Evolutionary conservation across 106 monocot species (phyloP).

Genomic region (Allium fistulosum): DNA sequence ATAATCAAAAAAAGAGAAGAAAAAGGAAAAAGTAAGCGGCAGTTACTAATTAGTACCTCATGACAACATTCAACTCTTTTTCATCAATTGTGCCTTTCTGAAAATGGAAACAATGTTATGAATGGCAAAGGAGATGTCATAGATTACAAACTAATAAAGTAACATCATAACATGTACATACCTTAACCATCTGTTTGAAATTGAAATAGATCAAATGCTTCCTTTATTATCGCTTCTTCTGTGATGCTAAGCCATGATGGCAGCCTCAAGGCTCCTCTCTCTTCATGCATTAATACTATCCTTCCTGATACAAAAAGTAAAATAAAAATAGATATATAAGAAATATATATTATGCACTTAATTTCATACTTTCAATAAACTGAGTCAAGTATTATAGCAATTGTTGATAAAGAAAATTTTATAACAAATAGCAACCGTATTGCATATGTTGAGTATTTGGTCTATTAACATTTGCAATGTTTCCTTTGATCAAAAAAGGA

Average conservation of each 20-base stretch:
- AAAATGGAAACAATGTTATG: background rate
- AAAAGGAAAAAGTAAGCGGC: background rate
- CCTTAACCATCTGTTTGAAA: slow-evolving; percentile 89
- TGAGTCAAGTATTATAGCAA: no score
- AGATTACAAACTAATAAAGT: background rate
- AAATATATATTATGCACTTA: no score
- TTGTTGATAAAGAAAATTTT: no score
- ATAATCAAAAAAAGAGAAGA: background rate
- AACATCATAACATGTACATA: no score
- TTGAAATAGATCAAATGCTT: slow-evolving; percentile 95
- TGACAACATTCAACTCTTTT: slow-evolving; percentile 84
- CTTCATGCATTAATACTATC: slow-evolving; percentile 16
- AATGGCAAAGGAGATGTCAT: background rate
- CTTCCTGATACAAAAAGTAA: no score
- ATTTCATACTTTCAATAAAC: no score
- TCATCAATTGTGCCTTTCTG: slow-evolving; percentile 79
- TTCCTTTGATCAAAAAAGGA: no score
- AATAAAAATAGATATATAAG: no score
- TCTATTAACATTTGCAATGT: no score
- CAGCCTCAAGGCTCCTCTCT: no score
- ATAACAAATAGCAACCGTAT: no score
- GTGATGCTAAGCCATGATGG: slow-evolving; percentile 39
- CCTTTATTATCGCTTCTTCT: slow-evolving; percentile 78
- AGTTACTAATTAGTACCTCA: slow-evolving; percentile 43
- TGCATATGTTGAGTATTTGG: no score